Evolutionary conservation across 1,284 basidiomycete species (phyloP), one percentile per base, ranked within the genome.

Genomic region (Schizophyllum commune): DNA sequence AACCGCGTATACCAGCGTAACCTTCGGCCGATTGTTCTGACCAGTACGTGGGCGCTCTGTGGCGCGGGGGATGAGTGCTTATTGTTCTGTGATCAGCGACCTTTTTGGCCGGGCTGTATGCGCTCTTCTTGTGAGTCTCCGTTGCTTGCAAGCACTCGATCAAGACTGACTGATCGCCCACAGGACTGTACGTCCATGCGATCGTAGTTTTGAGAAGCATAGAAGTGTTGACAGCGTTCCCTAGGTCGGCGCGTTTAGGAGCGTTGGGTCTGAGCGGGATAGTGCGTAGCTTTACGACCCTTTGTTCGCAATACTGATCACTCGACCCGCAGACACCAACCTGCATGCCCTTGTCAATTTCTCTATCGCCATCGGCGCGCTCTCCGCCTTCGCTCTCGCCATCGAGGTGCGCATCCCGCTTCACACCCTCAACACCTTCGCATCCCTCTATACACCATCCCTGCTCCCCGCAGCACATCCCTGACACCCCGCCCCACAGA

Each of bases 241-340:
- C 5, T 66, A 88, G 87, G 80, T 89, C 64, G 77, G 80, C 11
- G 80, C 78, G 58, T 88, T 88, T 70, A 77, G 81, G 65, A 79
- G 79, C 64, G 80, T 83, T 60, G 71, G 71, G 13, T 69, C 79
- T 22, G 84, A 82, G 60, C 69, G 77, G 62, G 67, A 65, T 27
- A 72, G 87, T 87, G 68, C 55, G 83, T 77, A 2, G 34, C 52
- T 52, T 58, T 21, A 4, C 22, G 9, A 54, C 27, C n/a, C 22
- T 33, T 33, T 21, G 19, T 7, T n/a, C 39, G 15, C 17, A 21
- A 6, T 58, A 60, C 17, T 47, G 21, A 56, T 57, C 55, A 9
- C 61, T n/a, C 21, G 56, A 55, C n/a, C 19, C 53, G n/a, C 55
- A 15, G 57, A 66, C 84, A 83, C 80, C 60, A 67, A 73, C 19